Percentiles rank a stretch among this genome's conserved stretches.
Evolutionary conservation across 2,329 filamentous ascomycete species (phyloP).

Genomic region (Cladorrhinum sp.): DNA sequence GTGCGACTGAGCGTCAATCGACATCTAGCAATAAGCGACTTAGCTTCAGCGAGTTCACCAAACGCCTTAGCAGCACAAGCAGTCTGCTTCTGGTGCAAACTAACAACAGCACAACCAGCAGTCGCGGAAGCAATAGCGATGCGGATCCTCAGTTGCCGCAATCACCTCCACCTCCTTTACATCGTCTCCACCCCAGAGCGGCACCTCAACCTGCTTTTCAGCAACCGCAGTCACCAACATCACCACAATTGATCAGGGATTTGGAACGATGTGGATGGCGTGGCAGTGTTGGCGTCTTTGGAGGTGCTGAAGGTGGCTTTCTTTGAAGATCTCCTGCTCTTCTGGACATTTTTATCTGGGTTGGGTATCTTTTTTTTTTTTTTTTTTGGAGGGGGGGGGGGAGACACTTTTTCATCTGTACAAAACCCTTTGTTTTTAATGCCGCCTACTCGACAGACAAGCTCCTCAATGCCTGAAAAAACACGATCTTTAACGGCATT

Average conservation of each 20-base stretch:
- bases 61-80: constrained; percentile 58
- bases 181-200: constrained; percentile 30
- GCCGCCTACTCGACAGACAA: background rate
- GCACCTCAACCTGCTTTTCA: constrained; percentile 28
- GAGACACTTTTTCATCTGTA: background rate
- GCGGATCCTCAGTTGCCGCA: constrained; percentile 37
- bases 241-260: constrained; percentile 33
- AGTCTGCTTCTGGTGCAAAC: constrained; percentile 58
- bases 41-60: constrained; percentile 60
- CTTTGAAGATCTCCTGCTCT: constrained; percentile 38
- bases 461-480: background rate
- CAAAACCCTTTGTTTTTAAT: background rate
- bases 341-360: background rate
- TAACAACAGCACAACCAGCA: constrained; percentile 49
- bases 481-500: background rate
- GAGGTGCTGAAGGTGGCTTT: constrained; percentile 51
- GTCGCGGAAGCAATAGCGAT: constrained; percentile 43
- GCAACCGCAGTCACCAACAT: constrained; percentile 28
- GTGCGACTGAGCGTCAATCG: constrained; percentile 45
- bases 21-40: constrained; percentile 54
- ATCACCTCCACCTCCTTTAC: constrained; percentile 28
- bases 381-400: too few relatives aligned
- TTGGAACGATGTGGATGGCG: constrained; percentile 53
- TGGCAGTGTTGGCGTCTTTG: constrained; percentile 52
- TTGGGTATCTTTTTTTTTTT: background rate